A percentile compares a stretch with the other conserved stretches of the same genome.
These are phyloP conservation scores for Camellia oleifera DNA, from an alignment of 179 eudicot genomes.

Conservation along the genomic window DNA sequence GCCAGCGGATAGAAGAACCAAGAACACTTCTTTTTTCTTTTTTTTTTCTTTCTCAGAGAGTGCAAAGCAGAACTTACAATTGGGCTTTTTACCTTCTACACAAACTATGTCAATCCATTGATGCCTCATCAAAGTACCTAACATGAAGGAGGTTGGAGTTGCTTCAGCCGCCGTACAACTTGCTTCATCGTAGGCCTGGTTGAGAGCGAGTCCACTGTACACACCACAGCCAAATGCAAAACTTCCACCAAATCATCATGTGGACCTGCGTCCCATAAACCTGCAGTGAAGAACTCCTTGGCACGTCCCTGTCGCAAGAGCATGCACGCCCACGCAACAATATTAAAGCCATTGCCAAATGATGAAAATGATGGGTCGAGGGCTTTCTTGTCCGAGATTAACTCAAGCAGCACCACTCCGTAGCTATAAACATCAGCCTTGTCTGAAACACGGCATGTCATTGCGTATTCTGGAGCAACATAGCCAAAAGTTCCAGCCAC, in stretches of 20 bases:
- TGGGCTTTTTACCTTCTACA: slow-evolving; percentile 24
- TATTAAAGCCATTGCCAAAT: slow-evolving; percentile 60
- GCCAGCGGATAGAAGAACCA: slow-evolving; percentile 2
- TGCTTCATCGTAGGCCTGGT: slow-evolving; percentile 61
- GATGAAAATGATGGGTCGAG: slow-evolving; percentile 60
- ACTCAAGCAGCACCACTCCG: slow-evolving; percentile 64
- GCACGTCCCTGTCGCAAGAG: slow-evolving; percentile 57
- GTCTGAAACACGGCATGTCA: slow-evolving; percentile 70
- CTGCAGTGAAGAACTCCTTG: slow-evolving; percentile 54
- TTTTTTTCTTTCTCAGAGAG: background rate
- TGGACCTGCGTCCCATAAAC: slow-evolving; percentile 63
- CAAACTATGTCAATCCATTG: slow-evolving; percentile 15
- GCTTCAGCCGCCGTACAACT: slow-evolving; percentile 53
- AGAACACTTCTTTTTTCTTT: background rate
- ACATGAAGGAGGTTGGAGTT: slow-evolving; percentile 63
- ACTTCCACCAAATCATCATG: slow-evolving; percentile 68
- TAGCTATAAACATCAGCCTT: slow-evolving; percentile 76
- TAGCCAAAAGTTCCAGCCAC: slow-evolving; percentile 72
- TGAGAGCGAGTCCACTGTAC: slow-evolving; percentile 58
- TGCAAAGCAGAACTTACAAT: slow-evolving; percentile 23
- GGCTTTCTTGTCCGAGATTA: slow-evolving; percentile 58
- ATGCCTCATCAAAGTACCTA: slow-evolving; percentile 16
- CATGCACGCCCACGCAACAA: slow-evolving; percentile 62
- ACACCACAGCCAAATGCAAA: slow-evolving; percentile 51
- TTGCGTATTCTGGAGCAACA: slow-evolving; percentile 63